Evolutionary conservation across 1,284 basidiomycete genomes (phyloP).

Genomic region (Microbotryum intermedium): DNA sequence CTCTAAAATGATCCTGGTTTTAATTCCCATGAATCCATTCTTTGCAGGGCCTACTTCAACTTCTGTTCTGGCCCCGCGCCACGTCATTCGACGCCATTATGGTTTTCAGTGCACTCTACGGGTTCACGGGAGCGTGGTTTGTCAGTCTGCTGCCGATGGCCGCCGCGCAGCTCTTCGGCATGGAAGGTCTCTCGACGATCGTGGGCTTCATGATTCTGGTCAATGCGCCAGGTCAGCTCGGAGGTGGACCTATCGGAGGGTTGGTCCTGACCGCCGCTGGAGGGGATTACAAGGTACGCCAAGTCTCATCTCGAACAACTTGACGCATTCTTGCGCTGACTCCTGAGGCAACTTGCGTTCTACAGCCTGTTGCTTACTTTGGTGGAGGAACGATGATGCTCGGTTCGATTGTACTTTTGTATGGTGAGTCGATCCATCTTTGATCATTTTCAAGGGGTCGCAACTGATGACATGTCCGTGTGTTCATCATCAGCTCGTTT

Average conservation of each 20-base stretch:
- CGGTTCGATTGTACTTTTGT: conserved; percentile 9
- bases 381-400: conserved; percentile 14
- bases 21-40: neutral
- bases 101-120: conserved; percentile 17
- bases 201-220: conserved; percentile 23
- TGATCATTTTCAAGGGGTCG: too few relatives aligned
- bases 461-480: neutral
- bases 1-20: too few relatives aligned
- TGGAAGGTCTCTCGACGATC: conserved; percentile 24
- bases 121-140: conserved; percentile 17
- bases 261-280: conserved; percentile 6
- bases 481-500: conserved; percentile 1
- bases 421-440: neutral
- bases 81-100: conserved; percentile 17
- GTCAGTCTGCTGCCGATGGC: conserved; percentile 6
- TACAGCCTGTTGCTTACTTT: conserved; percentile 12
- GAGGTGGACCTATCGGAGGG: conserved; percentile 18
- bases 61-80: conserved; percentile 23
- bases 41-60: conserved; percentile 15
- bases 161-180: conserved; percentile 22
- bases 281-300: neutral
- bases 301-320: too few relatives aligned
- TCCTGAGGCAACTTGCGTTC: too few relatives aligned
- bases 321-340: too few relatives aligned
- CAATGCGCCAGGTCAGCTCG: conserved; percentile 21